Base-by-base conservation (phyloP, 441 rosid genomes). In the Bruguiera hainesii region DNA sequence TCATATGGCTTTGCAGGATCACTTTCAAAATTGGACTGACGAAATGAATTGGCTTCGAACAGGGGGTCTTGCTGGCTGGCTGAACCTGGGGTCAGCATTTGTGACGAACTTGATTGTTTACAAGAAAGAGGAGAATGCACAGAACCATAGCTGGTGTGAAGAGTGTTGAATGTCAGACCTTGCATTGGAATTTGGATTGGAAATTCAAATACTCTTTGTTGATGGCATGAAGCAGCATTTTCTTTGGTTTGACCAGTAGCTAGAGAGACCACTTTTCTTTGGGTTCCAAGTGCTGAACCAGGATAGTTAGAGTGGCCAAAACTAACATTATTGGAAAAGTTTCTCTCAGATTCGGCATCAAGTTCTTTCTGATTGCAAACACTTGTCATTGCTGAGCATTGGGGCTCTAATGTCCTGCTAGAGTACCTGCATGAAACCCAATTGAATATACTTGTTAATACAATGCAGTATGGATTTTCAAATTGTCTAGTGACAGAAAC, bases 51-150 rank as follows among this genome's bases (percentile, higher is more conserved):
- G 72, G 68, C 71, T 64, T 35, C 72, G 20, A 81, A 71, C 67
- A 66, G 60, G 48, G 82, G 66, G 63, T 87, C 96, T 46, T 65
- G 89, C 57, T 74, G 89, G 80, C 79, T 80, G 66, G 81, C 80
- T 5, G 93, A 76, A 69, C 80, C 79, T 61, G 88, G 91, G 63
- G 84, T 84, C 53, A 75, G 84, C 20, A 63, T 68, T 51, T 75
- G 71, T 60, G 93, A 80, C 64, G 68, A 67, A 70, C 76, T 73
- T 31, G 88, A 68, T 66, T 73, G 82, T 26, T 73, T 51, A 68
- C 77, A 55, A 35, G 69, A 67, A 11, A 60, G 63, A 57, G 83
- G 83, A 70, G 83, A 76, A 70, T 75, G 52, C 11, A 63, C 65
- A 58, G 95, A 75, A 63, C 79, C 67, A 66, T 82, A 69, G 63